Evolutionary conservation across 2,329 filamentous ascomycete genomes (phyloP).

Genomic region (Xylariaceae sp.): DNA sequence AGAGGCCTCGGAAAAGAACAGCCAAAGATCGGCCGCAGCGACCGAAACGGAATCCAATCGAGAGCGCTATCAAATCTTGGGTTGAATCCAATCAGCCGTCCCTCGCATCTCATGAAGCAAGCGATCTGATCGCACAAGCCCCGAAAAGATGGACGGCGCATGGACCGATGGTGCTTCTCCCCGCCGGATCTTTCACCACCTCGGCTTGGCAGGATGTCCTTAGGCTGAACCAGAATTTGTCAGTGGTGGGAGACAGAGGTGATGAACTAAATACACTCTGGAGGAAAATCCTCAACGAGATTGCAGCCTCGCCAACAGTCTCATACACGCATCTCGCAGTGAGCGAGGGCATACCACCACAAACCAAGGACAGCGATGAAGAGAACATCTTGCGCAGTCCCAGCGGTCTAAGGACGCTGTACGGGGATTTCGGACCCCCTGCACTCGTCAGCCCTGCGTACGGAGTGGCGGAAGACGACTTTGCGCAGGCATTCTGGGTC

Average conservation of each 20-base stretch:
- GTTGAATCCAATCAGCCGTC: conserved; percentile 2
- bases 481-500: conserved; percentile 72
- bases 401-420: conserved; percentile 61
- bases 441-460: conserved; percentile 1
- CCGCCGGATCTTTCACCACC: conserved; percentile 52
- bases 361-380: conserved; percentile 13
- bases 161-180: conserved; percentile 57
- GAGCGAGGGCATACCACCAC: conserved; percentile 58
- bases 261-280: conserved; percentile 38
- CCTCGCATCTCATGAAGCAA: conserved; percentile 16
- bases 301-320: conserved; percentile 38
- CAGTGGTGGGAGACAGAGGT: conserved; percentile 7
- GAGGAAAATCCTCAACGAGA: conserved; percentile 42
- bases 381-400: conserved; percentile 74
- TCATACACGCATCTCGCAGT: conserved; percentile 54
- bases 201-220: conserved; percentile 39
- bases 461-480: conserved; percentile 43
- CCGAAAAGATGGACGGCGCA: conserved; percentile 60
- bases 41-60: conserved; percentile 13
- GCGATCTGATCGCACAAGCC: conserved; percentile 35
- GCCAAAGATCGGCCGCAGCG: no score
- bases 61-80: conserved; percentile 13
- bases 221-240: neutral
- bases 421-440: conserved; percentile 68
- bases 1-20: no score